Percentiles rank a stretch among this genome's conserved stretches.
These are phyloP conservation scores for Clonostachys chloroleuca DNA, from an alignment of 2,329 filamentous ascomycete genomes.

Conservation along the genomic window DNA sequence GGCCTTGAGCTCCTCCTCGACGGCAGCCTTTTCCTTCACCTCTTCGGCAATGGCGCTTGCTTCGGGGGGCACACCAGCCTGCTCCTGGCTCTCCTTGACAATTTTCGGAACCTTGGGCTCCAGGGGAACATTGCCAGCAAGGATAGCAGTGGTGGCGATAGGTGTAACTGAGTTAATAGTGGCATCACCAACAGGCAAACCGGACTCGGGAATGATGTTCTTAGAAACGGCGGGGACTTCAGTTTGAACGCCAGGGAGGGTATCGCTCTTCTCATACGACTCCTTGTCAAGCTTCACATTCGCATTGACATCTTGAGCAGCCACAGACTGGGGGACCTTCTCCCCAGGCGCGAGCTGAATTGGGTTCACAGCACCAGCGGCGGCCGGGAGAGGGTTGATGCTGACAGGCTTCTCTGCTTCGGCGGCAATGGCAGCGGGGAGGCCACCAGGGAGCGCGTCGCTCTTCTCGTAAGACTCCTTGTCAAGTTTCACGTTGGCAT, in stretches of 20 bases:
- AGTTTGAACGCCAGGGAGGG: constrained; percentile 43
- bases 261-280: constrained; percentile 79
- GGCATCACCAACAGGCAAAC: constrained; percentile 59
- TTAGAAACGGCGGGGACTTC: neutral
- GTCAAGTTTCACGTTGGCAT: constrained; percentile 72
- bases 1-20: constrained; percentile 66
- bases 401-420: constrained; percentile 11
- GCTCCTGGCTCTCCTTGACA: constrained; percentile 68
- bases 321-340: constrained; percentile 68
- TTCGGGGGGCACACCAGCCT: constrained; percentile 61
- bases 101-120: constrained; percentile 48
- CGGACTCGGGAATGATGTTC: constrained; percentile 71
- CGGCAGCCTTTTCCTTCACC: constrained; percentile 65
- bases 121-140: constrained; percentile 65
- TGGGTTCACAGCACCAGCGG: constrained; percentile 68
- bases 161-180: constrained; percentile 48
- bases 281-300: constrained; percentile 77
- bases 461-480: constrained; percentile 83
- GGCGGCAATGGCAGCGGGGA: constrained; percentile 55
- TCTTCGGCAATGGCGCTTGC: constrained; percentile 62
- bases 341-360: constrained; percentile 76
- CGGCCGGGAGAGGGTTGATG: constrained; percentile 59
- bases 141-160: constrained; percentile 60
- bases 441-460: constrained; percentile 55
- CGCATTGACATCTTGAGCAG: constrained; percentile 62